A percentile compares a stretch with the other conserved stretches of the same genome.
Conservation (phyloP, 495 filamentous ascomycete genomes). For the Aspergillus cristatus region DNA sequence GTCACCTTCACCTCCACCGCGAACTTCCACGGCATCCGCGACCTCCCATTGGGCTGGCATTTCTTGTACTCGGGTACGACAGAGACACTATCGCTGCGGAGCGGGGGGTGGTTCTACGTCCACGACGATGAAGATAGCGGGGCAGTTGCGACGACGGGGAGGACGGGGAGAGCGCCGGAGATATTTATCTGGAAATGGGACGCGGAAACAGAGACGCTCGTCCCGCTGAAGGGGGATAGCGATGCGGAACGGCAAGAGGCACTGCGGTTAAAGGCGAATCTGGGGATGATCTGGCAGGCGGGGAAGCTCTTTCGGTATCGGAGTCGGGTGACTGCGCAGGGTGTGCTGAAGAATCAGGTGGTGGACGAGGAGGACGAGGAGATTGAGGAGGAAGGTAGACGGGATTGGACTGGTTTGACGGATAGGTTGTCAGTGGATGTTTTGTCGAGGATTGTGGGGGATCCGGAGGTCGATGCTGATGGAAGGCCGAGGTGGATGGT, state of each 20-base stretch:
- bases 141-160: slow-evolving; percentile 1
- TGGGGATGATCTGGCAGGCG: slow-evolving; percentile 30
- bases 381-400: slow-evolving; percentile 21
- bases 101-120: slow-evolving; percentile 55
- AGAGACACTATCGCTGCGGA: slow-evolving; percentile 45
- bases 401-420: slow-evolving; percentile 36
- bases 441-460: slow-evolving; percentile 31
- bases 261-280: slow-evolving; percentile 34
- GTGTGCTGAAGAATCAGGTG: slow-evolving; percentile 4
- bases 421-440: slow-evolving; percentile 26
- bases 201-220: slow-evolving; percentile 20
- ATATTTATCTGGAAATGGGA: slow-evolving; percentile 42
- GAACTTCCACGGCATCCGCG: slow-evolving; percentile 51
- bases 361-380: slow-evolving; percentile 19
- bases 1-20: slow-evolving; percentile 45
- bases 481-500: slow-evolving; percentile 33
- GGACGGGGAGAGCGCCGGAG: slow-evolving; percentile 12
- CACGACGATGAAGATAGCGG: slow-evolving; percentile 17
- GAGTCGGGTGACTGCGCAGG: slow-evolving; percentile 25
- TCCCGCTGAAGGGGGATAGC: slow-evolving; percentile 14
- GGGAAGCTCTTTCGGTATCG: slow-evolving; percentile 35
- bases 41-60: slow-evolving; percentile 49
- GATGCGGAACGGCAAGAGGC: slow-evolving; percentile 23
- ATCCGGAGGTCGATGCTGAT: slow-evolving; percentile 29
- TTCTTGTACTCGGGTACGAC: slow-evolving; percentile 53